phyloP scores from a whole-genome alignment of 192 early-diverging fungal genomes.

The Chytriomyces confervae region DNA sequence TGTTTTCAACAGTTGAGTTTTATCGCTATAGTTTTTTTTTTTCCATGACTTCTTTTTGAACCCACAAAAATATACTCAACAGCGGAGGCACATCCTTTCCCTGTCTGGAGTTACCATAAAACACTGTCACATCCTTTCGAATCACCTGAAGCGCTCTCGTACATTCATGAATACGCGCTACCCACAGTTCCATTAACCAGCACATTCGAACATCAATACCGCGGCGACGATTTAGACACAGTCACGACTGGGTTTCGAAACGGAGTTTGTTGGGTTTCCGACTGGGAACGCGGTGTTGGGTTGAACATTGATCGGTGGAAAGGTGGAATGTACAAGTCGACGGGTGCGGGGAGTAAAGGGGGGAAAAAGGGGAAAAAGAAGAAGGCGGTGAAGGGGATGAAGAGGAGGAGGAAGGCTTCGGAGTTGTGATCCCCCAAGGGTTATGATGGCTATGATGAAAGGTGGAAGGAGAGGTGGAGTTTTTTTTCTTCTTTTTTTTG shows the following conservation, averaged over 20 bases:
- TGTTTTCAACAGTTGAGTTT: constrained; percentile 36
- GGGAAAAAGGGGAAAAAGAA: constrained; percentile 34
- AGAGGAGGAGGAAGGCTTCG: constrained; percentile 1
- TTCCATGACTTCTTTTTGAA: constrained; percentile 6
- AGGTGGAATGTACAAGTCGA: constrained; percentile 12
- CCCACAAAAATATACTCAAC: background rate
- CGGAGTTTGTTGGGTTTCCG: constrained; percentile 30
- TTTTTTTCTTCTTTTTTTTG: too few relatives aligned
- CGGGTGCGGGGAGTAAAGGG: constrained; percentile 37
- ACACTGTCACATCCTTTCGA: constrained; percentile 23
- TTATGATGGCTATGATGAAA: too few relatives aligned
- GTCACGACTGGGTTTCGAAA: constrained; percentile 22
- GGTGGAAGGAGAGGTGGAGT: too few relatives aligned
- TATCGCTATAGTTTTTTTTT: background rate
- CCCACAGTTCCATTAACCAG: background rate
- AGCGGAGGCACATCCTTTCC: constrained; percentile 43
- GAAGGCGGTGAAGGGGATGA: constrained; percentile 34
- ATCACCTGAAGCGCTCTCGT: too few relatives aligned
- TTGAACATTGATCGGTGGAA: constrained; percentile 18
- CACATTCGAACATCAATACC: constrained; percentile 6
- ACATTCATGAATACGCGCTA: background rate
- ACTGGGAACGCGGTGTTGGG: constrained; percentile 15
- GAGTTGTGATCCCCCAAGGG: background rate
- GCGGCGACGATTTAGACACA: constrained; percentile 24
- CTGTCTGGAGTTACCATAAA: constrained; percentile 19